These are phyloP conservation scores for Sugiyamaella chiloensis DNA, from an alignment of 805 yeast genomes.

Conservation along the genomic window DNA sequence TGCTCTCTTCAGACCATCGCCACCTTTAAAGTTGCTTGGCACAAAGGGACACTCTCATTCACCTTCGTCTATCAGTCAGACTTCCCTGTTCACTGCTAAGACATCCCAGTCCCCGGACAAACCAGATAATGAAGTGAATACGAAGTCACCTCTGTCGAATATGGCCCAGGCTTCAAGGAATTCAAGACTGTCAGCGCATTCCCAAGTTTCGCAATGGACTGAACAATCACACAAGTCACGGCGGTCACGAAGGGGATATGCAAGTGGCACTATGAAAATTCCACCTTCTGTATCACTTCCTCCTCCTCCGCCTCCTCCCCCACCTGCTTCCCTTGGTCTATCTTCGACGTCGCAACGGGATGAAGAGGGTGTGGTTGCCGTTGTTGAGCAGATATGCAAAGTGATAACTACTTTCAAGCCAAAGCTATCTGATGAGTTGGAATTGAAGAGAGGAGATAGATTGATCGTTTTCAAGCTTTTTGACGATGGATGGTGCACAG, in stretches of 20 bases:
- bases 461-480: constrained; percentile 74
- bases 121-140: background rate
- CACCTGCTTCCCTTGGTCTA: background rate
- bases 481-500: constrained; percentile 96
- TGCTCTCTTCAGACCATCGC: no score
- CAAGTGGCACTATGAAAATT: background rate
- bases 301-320: background rate
- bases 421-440: constrained; percentile 78
- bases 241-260: no score
- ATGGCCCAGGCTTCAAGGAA: background rate
- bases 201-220: background rate
- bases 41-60: background rate
- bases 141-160: background rate
- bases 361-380: constrained; percentile 20
- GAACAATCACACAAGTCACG: background rate
- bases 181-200: background rate
- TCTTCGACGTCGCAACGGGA: background rate
- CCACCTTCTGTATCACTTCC: background rate
- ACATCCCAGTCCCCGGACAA: constrained; percentile 4
- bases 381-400: constrained; percentile 57
- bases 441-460: constrained; percentile 63
- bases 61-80: constrained; percentile 5
- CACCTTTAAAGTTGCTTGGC: constrained; percentile 11
- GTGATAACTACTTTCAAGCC: constrained; percentile 73
- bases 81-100: constrained; percentile 7